A percentile compares a stretch with the other conserved stretches of the same genome.
Conservation (phyloP, 371 early-diverging fungal species). For the Apophysomyces ossiformis region DNA sequence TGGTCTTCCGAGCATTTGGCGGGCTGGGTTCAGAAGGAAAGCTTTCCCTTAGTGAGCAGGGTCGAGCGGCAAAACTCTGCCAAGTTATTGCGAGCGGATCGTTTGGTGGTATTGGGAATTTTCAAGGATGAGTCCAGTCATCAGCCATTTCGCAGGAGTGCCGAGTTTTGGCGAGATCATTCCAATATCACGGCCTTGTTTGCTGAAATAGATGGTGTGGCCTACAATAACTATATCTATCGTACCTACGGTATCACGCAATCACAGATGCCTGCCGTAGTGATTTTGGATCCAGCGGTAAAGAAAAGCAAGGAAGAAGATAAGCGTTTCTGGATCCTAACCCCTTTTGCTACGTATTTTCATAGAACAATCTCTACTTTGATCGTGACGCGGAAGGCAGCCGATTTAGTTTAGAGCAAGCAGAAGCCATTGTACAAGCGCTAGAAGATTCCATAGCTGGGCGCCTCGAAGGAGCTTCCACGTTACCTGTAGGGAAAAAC, state of each 20-base stretch:
- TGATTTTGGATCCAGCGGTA: slow-evolving; percentile 62
- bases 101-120: background rate
- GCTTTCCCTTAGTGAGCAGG: background rate
- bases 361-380: slow-evolving; percentile 11
- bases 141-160: slow-evolving; percentile 7
- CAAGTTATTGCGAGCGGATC: background rate
- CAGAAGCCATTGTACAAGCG: slow-evolving; percentile 5
- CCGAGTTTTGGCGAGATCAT: slow-evolving; percentile 22
- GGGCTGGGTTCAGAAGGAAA: slow-evolving; percentile 7
- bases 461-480: background rate
- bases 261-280: slow-evolving; percentile 53
- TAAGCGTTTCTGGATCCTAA: too few species aligned
- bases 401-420: slow-evolving; percentile 14
- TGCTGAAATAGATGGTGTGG: slow-evolving; percentile 66
- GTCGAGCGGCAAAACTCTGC: background rate
- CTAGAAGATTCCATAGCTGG: background rate
- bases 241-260: slow-evolving; percentile 61
- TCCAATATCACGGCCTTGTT: slow-evolving; percentile 40
- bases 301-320: slow-evolving; percentile 18
- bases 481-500: background rate
- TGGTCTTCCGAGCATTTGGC: background rate
- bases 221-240: slow-evolving; percentile 58
- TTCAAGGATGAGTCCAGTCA: slow-evolving; percentile 13
- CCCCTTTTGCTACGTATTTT: background rate
- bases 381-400: slow-evolving; percentile 14